Evolutionary conservation across 305 asterid species (phyloP).

Genomic region (Rubia peregrina): DNA sequence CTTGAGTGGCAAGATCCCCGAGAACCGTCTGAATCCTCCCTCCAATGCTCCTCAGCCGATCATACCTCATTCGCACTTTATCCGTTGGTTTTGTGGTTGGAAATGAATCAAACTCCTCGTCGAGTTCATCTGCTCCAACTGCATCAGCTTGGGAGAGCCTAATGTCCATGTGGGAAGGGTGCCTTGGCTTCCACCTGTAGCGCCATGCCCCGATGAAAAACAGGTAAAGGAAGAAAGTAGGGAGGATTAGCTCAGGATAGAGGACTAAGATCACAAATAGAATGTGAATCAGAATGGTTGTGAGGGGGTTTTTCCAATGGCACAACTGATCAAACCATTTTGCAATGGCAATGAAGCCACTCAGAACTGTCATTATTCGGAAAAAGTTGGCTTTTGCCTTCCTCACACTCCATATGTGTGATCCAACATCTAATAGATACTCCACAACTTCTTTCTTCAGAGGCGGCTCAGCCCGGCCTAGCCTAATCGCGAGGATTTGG

Average conservation of each 20-base stretch:
- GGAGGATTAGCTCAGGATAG: slow-evolving; percentile 55
- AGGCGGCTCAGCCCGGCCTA: slow-evolving; percentile 72
- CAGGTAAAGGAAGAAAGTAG: slow-evolving; percentile 61
- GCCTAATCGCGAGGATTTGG: slow-evolving; percentile 39
- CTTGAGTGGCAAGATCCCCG: slow-evolving; percentile 76
- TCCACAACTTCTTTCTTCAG: slow-evolving; percentile 55
- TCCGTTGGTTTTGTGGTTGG: slow-evolving; percentile 51
- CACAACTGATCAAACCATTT: slow-evolving; percentile 71
- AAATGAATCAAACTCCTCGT: slow-evolving; percentile 69
- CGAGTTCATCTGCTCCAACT: slow-evolving; percentile 47
- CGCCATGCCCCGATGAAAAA: slow-evolving; percentile 64
- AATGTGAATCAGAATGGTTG: slow-evolving; percentile 62
- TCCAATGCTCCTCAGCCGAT: slow-evolving; percentile 63
- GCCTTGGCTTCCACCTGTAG: slow-evolving; percentile 63
- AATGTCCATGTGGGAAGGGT: slow-evolving; percentile 81
- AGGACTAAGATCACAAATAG: slow-evolving; percentile 47
- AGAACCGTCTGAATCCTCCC: slow-evolving; percentile 67
- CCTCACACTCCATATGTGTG: slow-evolving; percentile 71
- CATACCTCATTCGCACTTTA: slow-evolving; percentile 59
- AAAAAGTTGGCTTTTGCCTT: slow-evolving; percentile 70
- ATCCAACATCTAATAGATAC: slow-evolving; percentile 63
- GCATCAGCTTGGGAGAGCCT: slow-evolving; percentile 62
- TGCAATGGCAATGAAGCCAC: slow-evolving; percentile 32
- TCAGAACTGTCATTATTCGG: slow-evolving; percentile 40
- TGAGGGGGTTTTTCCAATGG: slow-evolving; percentile 67